Evolutionary conservation across 2,329 filamentous ascomycete species (phyloP), one percentile per base, ranked within the genome.

Genomic region (Chaetoscypha palmicola): DNA sequence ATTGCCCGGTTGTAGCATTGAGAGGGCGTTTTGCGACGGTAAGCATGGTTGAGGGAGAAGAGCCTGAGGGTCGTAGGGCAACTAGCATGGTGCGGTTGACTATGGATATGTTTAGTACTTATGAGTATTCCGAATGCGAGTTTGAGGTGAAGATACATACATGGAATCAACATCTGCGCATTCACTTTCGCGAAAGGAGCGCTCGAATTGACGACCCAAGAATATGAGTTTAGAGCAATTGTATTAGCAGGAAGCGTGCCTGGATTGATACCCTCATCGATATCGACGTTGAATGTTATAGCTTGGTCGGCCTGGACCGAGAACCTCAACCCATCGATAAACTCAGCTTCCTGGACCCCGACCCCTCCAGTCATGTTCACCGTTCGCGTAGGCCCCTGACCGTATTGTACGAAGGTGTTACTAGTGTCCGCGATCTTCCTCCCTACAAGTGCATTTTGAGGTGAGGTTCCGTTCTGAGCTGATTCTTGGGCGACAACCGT

Each of bases 391-490:
- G 49, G 48, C 1, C 60, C 59, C n/a, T 55, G 48, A 1, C 62
- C 61, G 40, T 62, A 63, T 23, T 62, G 60, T n/a, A 63, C 50
- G 44, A 63, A 63, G 12, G 62, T 57, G 30, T 63, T 61, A 5
- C 52, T 44, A 2, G 39, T 50, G 36, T 64, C 61, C 4, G 46
- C 43, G 0, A 51, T 56, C 22, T 53, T 51, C 17, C 60, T 49
- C 3, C 59, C 61, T 7, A 64, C 48, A 3, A 63, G 55, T 46
- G 59, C 53, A 33, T 61, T 61, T 35, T 64, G n/a, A n/a, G n/a
- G n/a, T n/a, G n/a, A n/a, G n/a, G n/a, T 60, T 11, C 61, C 61
- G 30, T 58, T 56, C 3, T 63, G 21, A 3, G 54, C 56, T 1
- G 20, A 17, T 12, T 23, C 11, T 3, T 5, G 17, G 5, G 44